These are phyloP conservation scores for Helminthosporium solani DNA, from an alignment of 2,329 filamentous ascomycete species.

Conservation along the genomic window DNA sequence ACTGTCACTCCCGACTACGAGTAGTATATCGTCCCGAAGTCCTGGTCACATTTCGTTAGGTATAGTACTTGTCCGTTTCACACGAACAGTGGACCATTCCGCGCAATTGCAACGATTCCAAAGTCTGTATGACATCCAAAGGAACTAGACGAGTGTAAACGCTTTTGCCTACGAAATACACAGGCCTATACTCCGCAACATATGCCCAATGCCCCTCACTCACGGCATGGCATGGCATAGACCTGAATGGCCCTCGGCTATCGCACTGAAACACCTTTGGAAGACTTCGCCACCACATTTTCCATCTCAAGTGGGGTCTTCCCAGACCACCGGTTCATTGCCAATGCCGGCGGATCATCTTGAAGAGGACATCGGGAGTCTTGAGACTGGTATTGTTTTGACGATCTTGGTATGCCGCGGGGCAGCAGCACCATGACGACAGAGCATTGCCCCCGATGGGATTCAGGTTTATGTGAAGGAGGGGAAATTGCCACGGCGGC, in stretches of 20 bases:
- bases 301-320: neutral
- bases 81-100: no score
- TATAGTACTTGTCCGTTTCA: no score
- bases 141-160: no score
- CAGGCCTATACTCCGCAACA: conserved; percentile 1
- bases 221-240: no score
- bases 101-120: no score
- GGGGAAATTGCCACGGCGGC: neutral
- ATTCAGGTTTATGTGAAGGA: neutral
- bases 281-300: neutral
- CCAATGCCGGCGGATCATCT: neutral
- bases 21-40: no score
- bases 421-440: neutral
- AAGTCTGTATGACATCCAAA: no score
- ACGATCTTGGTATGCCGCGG: neutral
- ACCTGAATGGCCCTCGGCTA: neutral
- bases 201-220: no score
- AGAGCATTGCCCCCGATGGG: neutral
- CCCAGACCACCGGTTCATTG: conserved; percentile 1
- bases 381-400: neutral
- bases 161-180: no score
- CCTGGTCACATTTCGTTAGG: no score
- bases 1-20: neutral
- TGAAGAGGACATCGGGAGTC: neutral
- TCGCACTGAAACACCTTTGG: neutral